Evolutionary conservation across 768 basidiomycete genomes (phyloP).

Genomic region (Pulveroboletus ravenelii): DNA sequence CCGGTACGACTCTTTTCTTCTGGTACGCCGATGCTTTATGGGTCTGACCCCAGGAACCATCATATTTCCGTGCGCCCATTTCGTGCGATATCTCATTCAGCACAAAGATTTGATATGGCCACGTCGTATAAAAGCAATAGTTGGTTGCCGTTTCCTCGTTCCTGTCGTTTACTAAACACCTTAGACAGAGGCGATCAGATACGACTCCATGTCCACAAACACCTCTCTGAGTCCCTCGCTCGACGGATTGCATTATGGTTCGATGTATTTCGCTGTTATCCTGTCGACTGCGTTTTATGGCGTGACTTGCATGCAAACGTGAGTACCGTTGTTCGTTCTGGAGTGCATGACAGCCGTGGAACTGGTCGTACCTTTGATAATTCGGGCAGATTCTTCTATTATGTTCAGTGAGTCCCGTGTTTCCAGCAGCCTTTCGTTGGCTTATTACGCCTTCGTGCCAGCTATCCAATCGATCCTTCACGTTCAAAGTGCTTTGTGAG

Average conservation of each 20-base stretch:
- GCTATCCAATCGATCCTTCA: slow-evolving; percentile 4
- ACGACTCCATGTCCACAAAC: neutral
- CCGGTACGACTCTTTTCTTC: no score
- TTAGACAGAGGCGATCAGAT: no score
- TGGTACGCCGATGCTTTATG: no score
- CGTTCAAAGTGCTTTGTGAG: slow-evolving; percentile 10
- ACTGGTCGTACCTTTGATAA: neutral
- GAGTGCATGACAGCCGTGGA: neutral
- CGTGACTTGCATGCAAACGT: slow-evolving; percentile 10
- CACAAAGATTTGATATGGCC: no score
- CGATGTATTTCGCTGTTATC: neutral
- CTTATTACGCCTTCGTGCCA: neutral
- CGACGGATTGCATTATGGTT: neutral
- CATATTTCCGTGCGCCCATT: no score
- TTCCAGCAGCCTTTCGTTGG: neutral
- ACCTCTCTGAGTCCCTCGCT: no score
- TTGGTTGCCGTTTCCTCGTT: no score
- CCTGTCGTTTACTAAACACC: no score
- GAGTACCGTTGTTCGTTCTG: neutral
- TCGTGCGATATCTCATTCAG: no score
- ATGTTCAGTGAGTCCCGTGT: neutral
- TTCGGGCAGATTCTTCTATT: slow-evolving; percentile 8
- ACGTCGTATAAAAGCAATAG: no score
- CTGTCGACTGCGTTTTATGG: slow-evolving; percentile 3
- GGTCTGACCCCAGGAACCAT: no score